phyloP scores from a whole-genome alignment of 352 stramenopile species.

The Globisporangium solare region DNA sequence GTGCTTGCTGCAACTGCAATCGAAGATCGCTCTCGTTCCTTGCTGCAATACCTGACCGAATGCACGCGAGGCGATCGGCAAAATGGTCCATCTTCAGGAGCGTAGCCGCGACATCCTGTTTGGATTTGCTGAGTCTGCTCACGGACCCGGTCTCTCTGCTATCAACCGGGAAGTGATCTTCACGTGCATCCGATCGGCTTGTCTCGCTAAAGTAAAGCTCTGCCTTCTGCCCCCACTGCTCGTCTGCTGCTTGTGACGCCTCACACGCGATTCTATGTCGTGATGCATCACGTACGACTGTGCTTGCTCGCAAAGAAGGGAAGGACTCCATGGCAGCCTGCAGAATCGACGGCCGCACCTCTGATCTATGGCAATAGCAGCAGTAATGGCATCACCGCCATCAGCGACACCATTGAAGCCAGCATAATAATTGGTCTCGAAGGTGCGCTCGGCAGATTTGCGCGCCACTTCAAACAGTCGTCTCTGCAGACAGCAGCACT shows the following conservation, averaged over 20 bases:
- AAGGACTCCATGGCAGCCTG: too few relatives aligned
- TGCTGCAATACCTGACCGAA: constrained; percentile 31
- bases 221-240: too few relatives aligned
- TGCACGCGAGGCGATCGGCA: constrained; percentile 32
- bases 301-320: too few relatives aligned
- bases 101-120: constrained; percentile 17
- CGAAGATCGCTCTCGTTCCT: not conserved
- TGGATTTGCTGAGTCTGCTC: constrained; percentile 3
- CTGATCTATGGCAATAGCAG: not conserved
- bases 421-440: too few relatives aligned
- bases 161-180: not conserved
- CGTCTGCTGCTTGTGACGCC: too few relatives aligned
- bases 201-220: not conserved
- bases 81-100: constrained; percentile 44
- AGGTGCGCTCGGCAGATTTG: not conserved
- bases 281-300: not conserved
- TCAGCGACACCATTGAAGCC: not conserved
- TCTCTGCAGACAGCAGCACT: not conserved
- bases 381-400: not conserved
- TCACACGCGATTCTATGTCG: too few relatives aligned
- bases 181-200: not conserved
- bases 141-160: not conserved
- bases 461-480: constrained; percentile 8
- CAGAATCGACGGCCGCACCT: not conserved
- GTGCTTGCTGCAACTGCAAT: not conserved